Evolutionary conservation across 345 rosid species (phyloP), one percentile per base, ranked within the genome.

Genomic region (Eucalyptus albens): DNA sequence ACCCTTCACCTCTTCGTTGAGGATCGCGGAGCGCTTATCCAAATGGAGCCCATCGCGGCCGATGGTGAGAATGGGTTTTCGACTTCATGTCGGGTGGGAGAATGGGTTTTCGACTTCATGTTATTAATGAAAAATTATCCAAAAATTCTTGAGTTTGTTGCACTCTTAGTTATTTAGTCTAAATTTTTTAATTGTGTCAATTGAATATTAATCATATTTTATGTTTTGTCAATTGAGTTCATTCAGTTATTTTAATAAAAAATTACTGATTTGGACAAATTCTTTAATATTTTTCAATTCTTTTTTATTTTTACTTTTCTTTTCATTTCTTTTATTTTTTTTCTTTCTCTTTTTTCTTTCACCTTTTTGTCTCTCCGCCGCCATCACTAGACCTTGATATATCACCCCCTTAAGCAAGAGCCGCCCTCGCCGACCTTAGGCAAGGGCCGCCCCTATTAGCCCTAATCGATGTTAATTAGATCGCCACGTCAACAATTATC

Each of bases 151-250:
- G 13, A 56, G 3, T 22, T 56, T 22, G 13, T 9, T 24, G 13
- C 2, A 24, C 2, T 56, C 24, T 5, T 5, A 26, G 5, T 0
- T 22, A 24, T 10, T 56, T 2, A 0, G 0, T 56, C 3, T 56
- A 56, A 56, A 10, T 24, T 22, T 22, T 56, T 56, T 24, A 56
- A 24, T 53, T 21, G 2, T 21, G 2, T 2, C 2, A 4, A 56
- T 24, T 56, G 62, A 56, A 26, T 56, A 1, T 9, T 56, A 56
- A 9, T 9, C 1, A 1, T 56, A 4, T 24, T 56, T 56, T 2
- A 24, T 1, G 0, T 56, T 56, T 10, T 22, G 0, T 0, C 2
- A 24, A 56, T 56, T 56, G 3, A 22, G 1, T 24, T 0, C 0
- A 56, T 22, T 4, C 0, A 5, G 0, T 56, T 24, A 56, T 56